Evolutionary conservation across 345 rosid species (phyloP), one percentile per base, ranked within the genome.

Genomic region (Aethionema arabicum): DNA sequence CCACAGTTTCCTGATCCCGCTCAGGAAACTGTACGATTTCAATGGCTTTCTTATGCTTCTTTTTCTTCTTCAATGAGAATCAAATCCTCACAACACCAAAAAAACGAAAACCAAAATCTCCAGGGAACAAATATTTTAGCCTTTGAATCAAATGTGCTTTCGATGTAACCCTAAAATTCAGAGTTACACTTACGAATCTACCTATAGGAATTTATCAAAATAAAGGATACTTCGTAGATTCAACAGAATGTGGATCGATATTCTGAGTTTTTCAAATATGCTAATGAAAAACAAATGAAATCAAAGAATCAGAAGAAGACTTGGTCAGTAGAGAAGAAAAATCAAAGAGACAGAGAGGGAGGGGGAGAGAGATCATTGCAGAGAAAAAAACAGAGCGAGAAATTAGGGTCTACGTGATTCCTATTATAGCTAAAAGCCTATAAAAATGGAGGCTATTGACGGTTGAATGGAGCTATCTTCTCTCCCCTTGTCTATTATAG

Each of bases 371-470:
- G 27, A 48, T 15, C 5, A 0, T 31, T 5, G 50, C 39, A 54
- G 43, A 61, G 51, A 60, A 42, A 56, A 15, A 59, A 38, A 59
- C 32, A 56, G 12, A 30, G 21, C 65, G 76, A 44, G 36, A 65
- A 52, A 21, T 56, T 6, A 67, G 72, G 74, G 70, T 73, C 63
- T 58, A 61, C 59, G 51, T 49, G 59, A 64, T 70, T 72, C 74
- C 83, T 75, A 31, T 2, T 63, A 69, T 64, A 45, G 33, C 67
- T 75, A 74, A 43, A 14, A 59, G 38, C 81, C 81, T 48, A 46
- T 45, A 13, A 53, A 49, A 40, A 11, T 38, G 64, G 66, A 56
- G 59, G 78, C 6, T 14, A 48, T 12, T 11, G 53, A 69, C 52
- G 60, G 65, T 51, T 53, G 35, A 51, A 12, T 35, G 32, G 60